Evolutionary conservation across 2,329 filamentous ascomycete genomes (phyloP).

Genomic region (Zasmidium citrigriseum): DNA sequence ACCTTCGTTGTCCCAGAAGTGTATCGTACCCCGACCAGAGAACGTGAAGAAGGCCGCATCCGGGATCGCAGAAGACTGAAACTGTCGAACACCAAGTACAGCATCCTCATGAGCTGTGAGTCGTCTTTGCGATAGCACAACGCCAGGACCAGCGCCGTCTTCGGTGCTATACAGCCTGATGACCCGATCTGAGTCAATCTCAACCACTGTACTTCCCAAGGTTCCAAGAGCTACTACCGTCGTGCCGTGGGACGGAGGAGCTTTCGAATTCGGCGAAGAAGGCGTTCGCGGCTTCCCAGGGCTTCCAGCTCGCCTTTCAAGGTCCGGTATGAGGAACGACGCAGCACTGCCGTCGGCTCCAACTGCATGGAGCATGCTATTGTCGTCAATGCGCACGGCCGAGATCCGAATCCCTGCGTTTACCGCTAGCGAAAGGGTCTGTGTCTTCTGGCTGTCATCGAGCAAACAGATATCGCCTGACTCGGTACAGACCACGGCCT

Average conservation of each 20-base stretch:
- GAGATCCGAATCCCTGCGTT: constrained; percentile 68
- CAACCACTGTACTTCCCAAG: constrained; percentile 35
- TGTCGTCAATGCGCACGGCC: constrained; percentile 63
- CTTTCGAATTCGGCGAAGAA: constrained; percentile 21
- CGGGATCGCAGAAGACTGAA: constrained; percentile 61
- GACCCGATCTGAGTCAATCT: constrained; percentile 27
- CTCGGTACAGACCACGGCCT: constrained; percentile 83
- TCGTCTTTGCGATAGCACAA: constrained; percentile 31
- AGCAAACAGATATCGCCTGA: constrained; percentile 86
- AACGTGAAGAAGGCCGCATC: constrained; percentile 83
- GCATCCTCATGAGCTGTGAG: constrained; percentile 60
- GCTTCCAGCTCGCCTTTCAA: constrained; percentile 31
- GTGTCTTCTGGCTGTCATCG: constrained; percentile 72
- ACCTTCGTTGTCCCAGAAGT: constrained; percentile 80
- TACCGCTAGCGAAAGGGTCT: constrained; percentile 68
- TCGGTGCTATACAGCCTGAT: constrained; percentile 21
- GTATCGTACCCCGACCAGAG: constrained; percentile 76
- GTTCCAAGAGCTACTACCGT: constrained; percentile 42
- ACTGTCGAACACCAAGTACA: constrained; percentile 69
- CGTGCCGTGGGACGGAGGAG: background rate
- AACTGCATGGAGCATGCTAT: constrained; percentile 65
- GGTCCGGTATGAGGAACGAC: constrained; percentile 44
- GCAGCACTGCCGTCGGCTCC: constrained; percentile 63
- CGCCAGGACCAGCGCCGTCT: constrained; percentile 1
- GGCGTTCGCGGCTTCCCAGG: constrained; percentile 18